phyloP scores from a whole-genome alignment of 495 filamentous ascomycete species.

The Darksidea phi region DNA sequence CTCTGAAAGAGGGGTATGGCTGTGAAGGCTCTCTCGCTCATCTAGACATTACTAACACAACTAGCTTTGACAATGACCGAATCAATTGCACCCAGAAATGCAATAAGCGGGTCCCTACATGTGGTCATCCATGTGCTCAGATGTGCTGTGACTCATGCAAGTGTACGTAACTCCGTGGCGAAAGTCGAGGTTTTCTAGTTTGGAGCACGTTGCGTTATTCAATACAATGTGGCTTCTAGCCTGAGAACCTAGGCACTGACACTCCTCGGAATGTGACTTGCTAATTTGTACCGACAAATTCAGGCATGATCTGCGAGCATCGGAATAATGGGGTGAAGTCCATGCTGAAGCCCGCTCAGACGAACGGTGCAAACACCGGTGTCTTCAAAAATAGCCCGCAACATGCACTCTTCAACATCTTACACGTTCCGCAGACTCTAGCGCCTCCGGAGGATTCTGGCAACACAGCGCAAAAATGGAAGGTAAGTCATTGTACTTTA shows the following conservation, averaged over 20 bases:
- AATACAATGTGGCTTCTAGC: background rate
- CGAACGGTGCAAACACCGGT: background rate
- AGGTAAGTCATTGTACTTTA: no score
- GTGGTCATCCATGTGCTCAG: slow-evolving; percentile 33
- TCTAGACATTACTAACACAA: no score
- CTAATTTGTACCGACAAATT: no score
- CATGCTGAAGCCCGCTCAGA: slow-evolving; percentile 5
- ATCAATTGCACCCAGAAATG: slow-evolving; percentile 37
- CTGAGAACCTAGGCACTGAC: background rate
- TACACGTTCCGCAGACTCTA: no score
- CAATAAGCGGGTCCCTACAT: slow-evolving; percentile 17
- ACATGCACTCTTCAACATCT: no score
- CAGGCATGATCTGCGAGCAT: slow-evolving; percentile 1
- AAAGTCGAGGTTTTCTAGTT: slow-evolving; percentile 2
- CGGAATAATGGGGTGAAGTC: background rate
- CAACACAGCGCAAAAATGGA: no score
- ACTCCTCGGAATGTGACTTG: no score
- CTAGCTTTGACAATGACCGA: slow-evolving; percentile 10
- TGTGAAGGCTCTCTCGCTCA: background rate
- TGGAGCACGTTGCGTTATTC: background rate
- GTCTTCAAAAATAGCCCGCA: no score
- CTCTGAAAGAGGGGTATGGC: background rate
- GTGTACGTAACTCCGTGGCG: slow-evolving; percentile 22
- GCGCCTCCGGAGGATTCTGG: no score
- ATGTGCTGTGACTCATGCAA: slow-evolving; percentile 34